Conservation (phyloP, 2,329 filamentous ascomycete species). For the Pseudofabraea citricarpa region DNA sequence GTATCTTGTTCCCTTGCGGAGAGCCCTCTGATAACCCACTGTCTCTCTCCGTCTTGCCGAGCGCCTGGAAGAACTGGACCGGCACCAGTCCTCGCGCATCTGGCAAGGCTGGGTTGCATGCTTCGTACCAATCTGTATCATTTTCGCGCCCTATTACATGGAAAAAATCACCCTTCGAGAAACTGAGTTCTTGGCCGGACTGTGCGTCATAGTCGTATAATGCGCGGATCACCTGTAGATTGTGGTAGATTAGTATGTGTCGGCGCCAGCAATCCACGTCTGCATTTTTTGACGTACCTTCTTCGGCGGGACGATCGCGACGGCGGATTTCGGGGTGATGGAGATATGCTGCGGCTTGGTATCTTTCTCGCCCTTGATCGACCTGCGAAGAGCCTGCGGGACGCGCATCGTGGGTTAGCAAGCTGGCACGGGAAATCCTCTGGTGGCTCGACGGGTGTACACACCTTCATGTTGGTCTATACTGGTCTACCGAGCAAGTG, state of each 20-base stretch:
- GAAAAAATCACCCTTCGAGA: constrained; percentile 94
- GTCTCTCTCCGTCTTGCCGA: constrained; percentile 89
- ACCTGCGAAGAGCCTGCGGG: constrained; percentile 56
- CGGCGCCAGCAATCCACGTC: too few relatives aligned
- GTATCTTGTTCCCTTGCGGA: constrained; percentile 48
- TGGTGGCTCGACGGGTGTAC: too few relatives aligned
- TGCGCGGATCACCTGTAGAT: constrained; percentile 91
- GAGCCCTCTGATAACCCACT: constrained; percentile 66
- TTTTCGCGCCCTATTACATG: constrained; percentile 96
- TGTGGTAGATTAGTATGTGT: constrained; percentile 6
- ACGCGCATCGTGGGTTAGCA: constrained; percentile 18
- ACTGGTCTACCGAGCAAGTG: too few relatives aligned
- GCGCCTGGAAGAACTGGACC: constrained; percentile 85
- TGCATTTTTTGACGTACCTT: constrained; percentile 56
- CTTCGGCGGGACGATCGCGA: constrained; percentile 67
- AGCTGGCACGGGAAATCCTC: background rate
- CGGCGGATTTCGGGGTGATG: constrained; percentile 64
- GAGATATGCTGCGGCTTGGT: constrained; percentile 57
- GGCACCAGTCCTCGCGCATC: constrained; percentile 88
- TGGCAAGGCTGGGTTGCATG: constrained; percentile 87
- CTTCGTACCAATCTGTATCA: constrained; percentile 96
- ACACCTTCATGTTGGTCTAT: background rate
- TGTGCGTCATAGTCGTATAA: constrained; percentile 87
- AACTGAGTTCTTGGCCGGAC: constrained; percentile 75
- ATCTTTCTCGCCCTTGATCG: constrained; percentile 67